These are phyloP conservation scores for Chaetothyriales sp. DNA, from an alignment of 2,329 filamentous ascomycete genomes.

Conservation along the genomic window DNA sequence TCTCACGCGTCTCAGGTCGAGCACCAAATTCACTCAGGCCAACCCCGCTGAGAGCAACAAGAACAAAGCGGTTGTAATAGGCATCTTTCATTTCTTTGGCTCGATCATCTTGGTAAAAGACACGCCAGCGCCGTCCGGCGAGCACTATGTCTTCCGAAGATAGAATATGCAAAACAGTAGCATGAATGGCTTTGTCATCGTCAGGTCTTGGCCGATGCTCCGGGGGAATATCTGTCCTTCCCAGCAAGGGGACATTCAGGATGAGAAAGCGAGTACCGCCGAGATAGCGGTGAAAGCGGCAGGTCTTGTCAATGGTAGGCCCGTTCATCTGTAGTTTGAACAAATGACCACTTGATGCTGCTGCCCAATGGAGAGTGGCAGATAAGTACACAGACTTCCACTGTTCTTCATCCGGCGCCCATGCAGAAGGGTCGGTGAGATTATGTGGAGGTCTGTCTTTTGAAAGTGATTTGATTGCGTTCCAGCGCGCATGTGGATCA, in stretches of 20 bases:
- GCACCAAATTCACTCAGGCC: conserved; percentile 15
- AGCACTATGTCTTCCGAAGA: conserved; percentile 12
- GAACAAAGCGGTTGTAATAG: conserved; percentile 20
- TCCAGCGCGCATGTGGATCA: not conserved
- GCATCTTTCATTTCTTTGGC: conserved; percentile 12
- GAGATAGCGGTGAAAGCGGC: conserved; percentile 34
- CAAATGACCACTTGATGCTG: conserved; percentile 21
- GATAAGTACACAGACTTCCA: conserved; percentile 25
- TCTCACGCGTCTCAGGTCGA: conserved; percentile 9
- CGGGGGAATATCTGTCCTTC: conserved; percentile 8
- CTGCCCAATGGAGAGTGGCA: conserved; percentile 28
- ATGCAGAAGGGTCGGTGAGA: not conserved
- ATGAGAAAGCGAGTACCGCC: conserved; percentile 33
- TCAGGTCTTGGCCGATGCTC: conserved; percentile 6
- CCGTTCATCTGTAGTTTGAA: conserved; percentile 30
- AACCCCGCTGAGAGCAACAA: conserved; percentile 33
- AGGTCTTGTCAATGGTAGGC: conserved; percentile 29
- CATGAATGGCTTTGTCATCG: not conserved
- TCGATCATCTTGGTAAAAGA: conserved; percentile 28
- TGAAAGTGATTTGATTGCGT: conserved; percentile 8
- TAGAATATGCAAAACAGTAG: not conserved
- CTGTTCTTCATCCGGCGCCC: conserved; percentile 4
- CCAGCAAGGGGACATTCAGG: not conserved
- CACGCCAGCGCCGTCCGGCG: conserved; percentile 31
- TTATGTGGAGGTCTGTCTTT: not conserved